Percentiles rank a stretch among this genome's conserved stretches.
These are phyloP conservation scores for Wallacemonas sp. DNA, from an alignment of 208 protist species.

Conservation along the genomic window DNA sequence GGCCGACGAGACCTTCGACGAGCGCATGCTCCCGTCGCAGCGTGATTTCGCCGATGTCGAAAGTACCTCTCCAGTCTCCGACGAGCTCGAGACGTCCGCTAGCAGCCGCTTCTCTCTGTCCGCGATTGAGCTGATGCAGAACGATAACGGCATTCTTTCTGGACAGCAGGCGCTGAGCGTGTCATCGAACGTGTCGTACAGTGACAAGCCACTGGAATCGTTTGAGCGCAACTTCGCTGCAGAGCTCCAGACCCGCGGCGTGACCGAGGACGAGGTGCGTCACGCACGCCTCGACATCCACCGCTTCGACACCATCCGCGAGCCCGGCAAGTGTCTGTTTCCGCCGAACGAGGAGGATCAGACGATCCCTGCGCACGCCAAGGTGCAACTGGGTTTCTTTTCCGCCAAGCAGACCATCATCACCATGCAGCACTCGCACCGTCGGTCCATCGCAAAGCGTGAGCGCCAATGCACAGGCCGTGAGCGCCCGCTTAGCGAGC, in stretches of 20 bases:
- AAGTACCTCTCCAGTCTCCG: conserved; percentile 1
- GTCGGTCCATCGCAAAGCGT: conserved; percentile 36
- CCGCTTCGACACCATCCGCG: conserved; percentile 71
- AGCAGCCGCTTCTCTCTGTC: conserved; percentile 27
- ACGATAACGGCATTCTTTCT: conserved; percentile 65
- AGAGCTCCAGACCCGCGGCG: conserved; percentile 32
- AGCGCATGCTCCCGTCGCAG: neutral
- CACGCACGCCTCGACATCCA: conserved; percentile 52
- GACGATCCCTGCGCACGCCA: conserved; percentile 46
- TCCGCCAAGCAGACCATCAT: conserved; percentile 82
- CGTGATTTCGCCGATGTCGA: neutral
- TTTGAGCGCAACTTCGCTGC: conserved; percentile 54
- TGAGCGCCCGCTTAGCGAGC: conserved; percentile 40
- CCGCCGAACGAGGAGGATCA: conserved; percentile 46
- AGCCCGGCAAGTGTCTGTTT: conserved; percentile 79
- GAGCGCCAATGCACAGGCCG: conserved; percentile 34
- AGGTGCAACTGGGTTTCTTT: conserved; percentile 87
- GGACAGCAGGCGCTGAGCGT: conserved; percentile 2
- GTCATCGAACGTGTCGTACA: conserved; percentile 14
- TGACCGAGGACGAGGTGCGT: conserved; percentile 41
- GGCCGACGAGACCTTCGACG: conserved; percentile 12
- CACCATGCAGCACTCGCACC: conserved; percentile 21
- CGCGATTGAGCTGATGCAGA: conserved; percentile 29
- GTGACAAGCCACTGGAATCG: conserved; percentile 32
- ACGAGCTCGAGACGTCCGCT: conserved; percentile 8